phyloP scores from a whole-genome alignment of 495 filamentous ascomycete species.

The Annulohypoxylon maeteangense region DNA sequence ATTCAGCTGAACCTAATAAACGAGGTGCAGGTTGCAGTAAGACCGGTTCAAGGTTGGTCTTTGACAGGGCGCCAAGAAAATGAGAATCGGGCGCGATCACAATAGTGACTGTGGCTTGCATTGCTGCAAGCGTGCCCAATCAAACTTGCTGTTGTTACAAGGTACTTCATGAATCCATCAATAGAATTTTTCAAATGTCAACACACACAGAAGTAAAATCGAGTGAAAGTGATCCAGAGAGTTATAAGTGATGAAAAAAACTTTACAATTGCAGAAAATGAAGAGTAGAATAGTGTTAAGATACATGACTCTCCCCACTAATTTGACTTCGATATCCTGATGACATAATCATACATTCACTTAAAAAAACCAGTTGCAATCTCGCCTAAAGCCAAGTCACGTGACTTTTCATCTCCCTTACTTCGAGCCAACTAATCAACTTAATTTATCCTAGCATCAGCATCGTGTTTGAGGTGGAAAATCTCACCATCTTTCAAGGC shows the following conservation, averaged over 20 bases:
- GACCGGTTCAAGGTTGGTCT: slow-evolving; percentile 18
- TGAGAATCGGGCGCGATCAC: neutral
- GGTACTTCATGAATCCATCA: neutral
- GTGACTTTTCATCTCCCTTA: neutral
- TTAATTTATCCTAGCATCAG: neutral
- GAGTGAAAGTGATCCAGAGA: neutral
- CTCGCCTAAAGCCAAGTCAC: neutral
- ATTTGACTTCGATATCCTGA: neutral
- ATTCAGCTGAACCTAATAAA: slow-evolving; percentile 13
- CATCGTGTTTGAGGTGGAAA: neutral
- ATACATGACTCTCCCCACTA: no score
- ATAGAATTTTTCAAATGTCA: neutral
- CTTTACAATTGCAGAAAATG: neutral
- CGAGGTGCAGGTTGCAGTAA: slow-evolving; percentile 1
- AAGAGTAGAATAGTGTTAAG: neutral
- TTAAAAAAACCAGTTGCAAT: neutral
- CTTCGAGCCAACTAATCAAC: neutral
- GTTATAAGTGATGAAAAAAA: neutral
- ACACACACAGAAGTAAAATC: neutral
- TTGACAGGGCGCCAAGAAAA: slow-evolving; percentile 15
- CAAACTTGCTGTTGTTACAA: neutral
- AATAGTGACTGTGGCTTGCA: slow-evolving; percentile 24
- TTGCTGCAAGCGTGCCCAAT: slow-evolving; percentile 2
- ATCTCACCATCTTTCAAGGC: neutral
- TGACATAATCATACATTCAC: neutral